A percentile compares a stretch with the other conserved stretches of the same genome.
Conservation (phyloP, 148 eudicot genomes). For the Chenopodium suecicum region DNA sequence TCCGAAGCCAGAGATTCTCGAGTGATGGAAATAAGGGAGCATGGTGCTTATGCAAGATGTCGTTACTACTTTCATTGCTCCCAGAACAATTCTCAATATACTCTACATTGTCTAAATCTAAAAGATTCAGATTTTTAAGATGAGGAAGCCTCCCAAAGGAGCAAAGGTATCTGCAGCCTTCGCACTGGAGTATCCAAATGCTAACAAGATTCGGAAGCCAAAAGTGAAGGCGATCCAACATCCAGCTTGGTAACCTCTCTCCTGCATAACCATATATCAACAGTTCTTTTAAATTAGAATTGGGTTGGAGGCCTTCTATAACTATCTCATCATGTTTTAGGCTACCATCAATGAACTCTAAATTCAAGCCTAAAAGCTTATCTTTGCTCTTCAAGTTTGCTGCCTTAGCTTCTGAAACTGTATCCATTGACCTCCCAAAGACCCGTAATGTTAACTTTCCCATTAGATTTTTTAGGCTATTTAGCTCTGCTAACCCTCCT, state of each 20-base stretch:
- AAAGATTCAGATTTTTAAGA: not conserved
- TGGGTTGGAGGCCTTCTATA: constrained; percentile 17
- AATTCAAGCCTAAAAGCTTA: not conserved
- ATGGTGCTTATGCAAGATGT: not conserved
- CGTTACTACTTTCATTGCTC: not conserved
- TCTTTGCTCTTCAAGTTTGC: constrained; percentile 8
- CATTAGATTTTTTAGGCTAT: not conserved
- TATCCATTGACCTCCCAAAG: too few relatives aligned
- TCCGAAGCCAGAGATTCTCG: not conserved
- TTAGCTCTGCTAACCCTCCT: not conserved
- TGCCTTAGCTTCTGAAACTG: not conserved
- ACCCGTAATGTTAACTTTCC: not conserved
- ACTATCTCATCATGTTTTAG: not conserved
- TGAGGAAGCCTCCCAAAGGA: constrained; percentile 1
- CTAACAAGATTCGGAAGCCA: not conserved
- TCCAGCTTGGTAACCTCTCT: constrained; percentile 21
- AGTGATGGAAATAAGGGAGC: not conserved
- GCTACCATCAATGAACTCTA: not conserved
- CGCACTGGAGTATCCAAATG: not conserved
- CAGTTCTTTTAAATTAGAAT: not conserved
- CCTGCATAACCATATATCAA: not conserved
- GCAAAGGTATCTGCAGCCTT: not conserved
- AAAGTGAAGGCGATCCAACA: not conserved
- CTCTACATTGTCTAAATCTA: not conserved
- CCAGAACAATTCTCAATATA: not conserved